Conservation (phyloP, 2,329 filamentous ascomycete genomes). For the Ophiostoma ips region DNA sequence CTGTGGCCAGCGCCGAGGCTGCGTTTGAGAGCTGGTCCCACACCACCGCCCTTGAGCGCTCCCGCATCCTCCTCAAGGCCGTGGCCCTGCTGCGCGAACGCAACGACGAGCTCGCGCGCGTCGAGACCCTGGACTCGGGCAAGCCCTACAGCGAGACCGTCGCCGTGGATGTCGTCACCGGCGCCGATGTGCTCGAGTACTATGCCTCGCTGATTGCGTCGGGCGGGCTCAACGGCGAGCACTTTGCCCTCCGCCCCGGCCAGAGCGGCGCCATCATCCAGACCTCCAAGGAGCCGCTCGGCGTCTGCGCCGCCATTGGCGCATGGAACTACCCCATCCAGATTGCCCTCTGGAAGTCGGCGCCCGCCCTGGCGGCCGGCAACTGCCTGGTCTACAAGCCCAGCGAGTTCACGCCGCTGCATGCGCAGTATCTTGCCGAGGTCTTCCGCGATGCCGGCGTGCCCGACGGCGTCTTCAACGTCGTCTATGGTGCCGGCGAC, state of each 20-base stretch:
- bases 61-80: conserved; percentile 65
- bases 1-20: conserved; percentile 53
- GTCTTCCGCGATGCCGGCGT: conserved; percentile 29
- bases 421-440: conserved; percentile 22
- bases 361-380: conserved; percentile 28
- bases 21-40: conserved; percentile 67
- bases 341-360: conserved; percentile 26
- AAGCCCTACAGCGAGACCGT: conserved; percentile 78
- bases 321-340: conserved; percentile 28
- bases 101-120: conserved; percentile 65
- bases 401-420: conserved; percentile 29
- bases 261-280: conserved; percentile 31
- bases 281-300: conserved; percentile 23
- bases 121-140: conserved; percentile 76
- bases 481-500: conserved; percentile 27
- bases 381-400: conserved; percentile 32
- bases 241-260: conserved; percentile 24
- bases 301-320: conserved; percentile 22
- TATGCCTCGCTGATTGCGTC: conserved; percentile 21
- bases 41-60: conserved; percentile 59
- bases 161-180: conserved; percentile 56
- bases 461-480: conserved; percentile 29
- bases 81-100: conserved; percentile 57
- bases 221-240: conserved; percentile 19
- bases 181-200: conserved; percentile 26